phyloP scores from a whole-genome alignment of 495 filamentous ascomycete genomes.

The Durotheca rogersii region DNA sequence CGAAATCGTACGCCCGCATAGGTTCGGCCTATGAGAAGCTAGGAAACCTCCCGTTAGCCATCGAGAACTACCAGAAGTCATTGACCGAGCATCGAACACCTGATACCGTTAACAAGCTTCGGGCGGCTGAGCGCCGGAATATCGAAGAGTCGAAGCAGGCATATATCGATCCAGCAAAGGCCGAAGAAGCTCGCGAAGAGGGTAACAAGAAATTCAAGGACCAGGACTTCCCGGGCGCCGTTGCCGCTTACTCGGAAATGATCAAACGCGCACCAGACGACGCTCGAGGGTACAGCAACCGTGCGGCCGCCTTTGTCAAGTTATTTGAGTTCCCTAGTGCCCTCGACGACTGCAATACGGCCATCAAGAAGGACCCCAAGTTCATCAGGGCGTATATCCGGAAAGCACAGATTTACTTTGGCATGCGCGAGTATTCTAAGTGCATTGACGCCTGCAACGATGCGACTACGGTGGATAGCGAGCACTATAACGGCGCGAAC shows the following conservation, averaged over 20 bases:
- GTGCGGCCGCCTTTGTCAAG: constrained; percentile 95
- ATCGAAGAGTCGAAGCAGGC: constrained; percentile 71
- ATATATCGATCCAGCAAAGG: constrained; percentile 87
- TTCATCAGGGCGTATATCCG: constrained; percentile 95
- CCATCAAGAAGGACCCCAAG: constrained; percentile 84
- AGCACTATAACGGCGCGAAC: constrained; percentile 66
- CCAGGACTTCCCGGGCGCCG: constrained; percentile 91
- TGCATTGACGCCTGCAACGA: constrained; percentile 86
- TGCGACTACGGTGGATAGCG: constrained; percentile 71
- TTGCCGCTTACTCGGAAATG: constrained; percentile 96
- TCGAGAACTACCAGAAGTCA: constrained; percentile 88
- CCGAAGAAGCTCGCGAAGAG: constrained; percentile 91
- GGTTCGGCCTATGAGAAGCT: constrained; percentile 87
- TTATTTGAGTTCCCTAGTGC: constrained; percentile 92
- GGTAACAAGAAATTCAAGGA: constrained; percentile 97
- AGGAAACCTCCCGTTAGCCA: constrained; percentile 75
- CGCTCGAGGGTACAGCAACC: constrained; percentile 93
- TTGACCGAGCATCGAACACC: constrained; percentile 96
- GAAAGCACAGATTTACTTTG: constrained; percentile 89
- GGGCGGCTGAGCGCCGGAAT: constrained; percentile 88
- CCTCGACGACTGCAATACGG: constrained; percentile 87
- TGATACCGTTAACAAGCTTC: constrained; percentile 88
- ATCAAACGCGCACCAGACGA: constrained; percentile 92
- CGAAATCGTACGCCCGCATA: constrained; percentile 93
- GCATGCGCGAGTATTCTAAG: constrained; percentile 96